phyloP scores from a whole-genome alignment of 192 early-diverging fungal genomes.

The Coemansia reversa region DNA sequence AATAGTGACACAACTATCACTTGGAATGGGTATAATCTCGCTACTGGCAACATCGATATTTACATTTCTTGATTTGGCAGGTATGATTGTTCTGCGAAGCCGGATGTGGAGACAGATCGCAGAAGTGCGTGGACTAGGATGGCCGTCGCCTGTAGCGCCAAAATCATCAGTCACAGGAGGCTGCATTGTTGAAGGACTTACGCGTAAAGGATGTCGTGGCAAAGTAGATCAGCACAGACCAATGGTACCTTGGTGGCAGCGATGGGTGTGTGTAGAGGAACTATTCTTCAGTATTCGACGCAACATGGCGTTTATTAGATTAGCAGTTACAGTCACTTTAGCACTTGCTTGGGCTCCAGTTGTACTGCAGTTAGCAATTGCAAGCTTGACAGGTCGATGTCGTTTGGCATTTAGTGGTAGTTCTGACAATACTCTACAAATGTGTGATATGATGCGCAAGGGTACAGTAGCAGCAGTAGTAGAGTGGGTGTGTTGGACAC shows the following conservation, averaged over 20 bases:
- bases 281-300: slow-evolving; percentile 29
- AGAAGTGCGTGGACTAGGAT: slow-evolving; percentile 11
- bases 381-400: slow-evolving; percentile 32
- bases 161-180: neutral
- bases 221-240: neutral
- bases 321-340: slow-evolving; percentile 18
- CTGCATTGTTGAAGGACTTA: neutral
- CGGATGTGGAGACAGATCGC: slow-evolving; percentile 39
- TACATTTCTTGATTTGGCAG: slow-evolving; percentile 35
- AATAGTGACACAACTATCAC: slow-evolving; percentile 6
- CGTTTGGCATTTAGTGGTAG: slow-evolving; percentile 4
- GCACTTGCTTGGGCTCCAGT: slow-evolving; percentile 30
- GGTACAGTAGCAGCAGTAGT: slow-evolving; percentile 1
- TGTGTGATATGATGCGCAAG: slow-evolving; percentile 3
- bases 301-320: slow-evolving; percentile 36
- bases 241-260: slow-evolving; percentile 31
- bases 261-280: slow-evolving; percentile 34
- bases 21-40: slow-evolving; percentile 17
- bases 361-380: slow-evolving; percentile 28
- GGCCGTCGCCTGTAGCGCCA: slow-evolving; percentile 15
- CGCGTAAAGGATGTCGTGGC: slow-evolving; percentile 12
- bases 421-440: neutral
- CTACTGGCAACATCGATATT: slow-evolving; percentile 14
- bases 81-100: slow-evolving; percentile 42
- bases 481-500: neutral